A percentile compares a stretch with the other conserved stretches of the same genome.
Conservation (phyloP, 2,329 filamentous ascomycete genomes). For the Phaeosphaeria sp. region DNA sequence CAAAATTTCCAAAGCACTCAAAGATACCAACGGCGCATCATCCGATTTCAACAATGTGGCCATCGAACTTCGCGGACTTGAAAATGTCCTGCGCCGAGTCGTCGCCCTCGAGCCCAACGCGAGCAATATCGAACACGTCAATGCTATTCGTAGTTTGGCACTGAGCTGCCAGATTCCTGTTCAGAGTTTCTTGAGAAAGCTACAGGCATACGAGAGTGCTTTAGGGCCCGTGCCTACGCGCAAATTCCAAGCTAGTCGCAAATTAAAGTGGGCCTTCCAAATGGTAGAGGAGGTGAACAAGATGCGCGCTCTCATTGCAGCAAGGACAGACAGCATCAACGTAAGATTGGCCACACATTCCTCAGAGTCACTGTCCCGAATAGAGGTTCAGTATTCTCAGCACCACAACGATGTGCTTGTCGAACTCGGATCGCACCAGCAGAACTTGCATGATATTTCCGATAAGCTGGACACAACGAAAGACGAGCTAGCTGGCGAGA, state of each 20-base stretch:
- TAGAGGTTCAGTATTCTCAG: not conserved
- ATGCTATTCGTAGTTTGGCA: conserved; percentile 32
- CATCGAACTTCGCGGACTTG: conserved; percentile 26
- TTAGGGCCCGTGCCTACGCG: conserved; percentile 18
- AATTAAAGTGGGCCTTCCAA: conserved; percentile 25
- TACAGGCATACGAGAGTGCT: conserved; percentile 25
- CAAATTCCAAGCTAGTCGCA: conserved; percentile 4
- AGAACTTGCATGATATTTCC: not conserved
- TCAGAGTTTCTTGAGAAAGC: conserved; percentile 24
- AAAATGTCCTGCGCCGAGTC: conserved; percentile 19
- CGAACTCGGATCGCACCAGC: not conserved
- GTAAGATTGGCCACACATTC: conserved; percentile 22
- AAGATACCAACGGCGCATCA: conserved; percentile 22
- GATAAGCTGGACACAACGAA: not conserved
- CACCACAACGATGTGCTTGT: not conserved
- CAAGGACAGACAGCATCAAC: conserved; percentile 29
- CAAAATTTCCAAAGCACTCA: conserved; percentile 28
- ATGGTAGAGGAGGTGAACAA: conserved; percentile 23
- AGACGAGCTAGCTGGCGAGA: not conserved
- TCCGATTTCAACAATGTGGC: conserved; percentile 27
- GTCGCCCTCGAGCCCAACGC: conserved; percentile 22
- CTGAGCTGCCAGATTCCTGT: conserved; percentile 27
- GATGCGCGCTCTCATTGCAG: conserved; percentile 19
- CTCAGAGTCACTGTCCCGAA: conserved; percentile 3
- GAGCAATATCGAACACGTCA: conserved; percentile 28